Evolutionary conservation across 805 yeast genomes (phyloP), one percentile per base, ranked within the genome.

Genomic region (Isabelozyma rhagii): DNA sequence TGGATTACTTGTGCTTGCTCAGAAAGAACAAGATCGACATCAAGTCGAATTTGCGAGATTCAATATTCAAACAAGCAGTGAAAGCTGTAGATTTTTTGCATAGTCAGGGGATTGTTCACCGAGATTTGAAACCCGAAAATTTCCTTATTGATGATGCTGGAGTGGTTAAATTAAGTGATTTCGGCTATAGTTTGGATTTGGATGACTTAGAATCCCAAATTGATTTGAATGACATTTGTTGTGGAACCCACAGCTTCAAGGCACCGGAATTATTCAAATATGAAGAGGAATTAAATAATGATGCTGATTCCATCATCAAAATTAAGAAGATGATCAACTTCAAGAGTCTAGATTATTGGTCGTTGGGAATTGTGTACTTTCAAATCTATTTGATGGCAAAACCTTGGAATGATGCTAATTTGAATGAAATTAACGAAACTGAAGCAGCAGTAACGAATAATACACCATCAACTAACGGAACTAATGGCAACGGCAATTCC

Each of bases 71-170:
- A 57, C 77, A 72, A 49, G 63, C 71, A n/a, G 70, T 75, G 14
- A 63, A 66, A 41, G 82, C 76, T 0, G 79, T 79, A 18, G 64
- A 69, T 44, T 75, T 60, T 48, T 59, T 81, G 15, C 85, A 81
- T 56, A 51, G 61, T 7, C 61, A 67, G 13, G 60, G 64, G 11
- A 71, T 81, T 3, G 77, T 68, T 8, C 85, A 80, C 55, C 55
- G 84, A 21, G 85, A 80, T 53, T 61, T 80, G 43, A 80, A 80
- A 55, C 84, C 84, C 2, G 84, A 80, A 51, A 81, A 81, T 59
- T 68, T 76, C 41, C 58, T 81, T 18, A 71, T 80, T 41, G 81
- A 74, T 55, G 59, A 56, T 8, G 55, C 63, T 11, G 85, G 85
- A 3, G 61, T 61, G 10, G 62, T 80, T 39, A 73, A 75, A 46